These are phyloP conservation scores for Pleurotus tuber-regium DNA, from an alignment of 768 basidiomycete genomes.

Conservation along the genomic window DNA sequence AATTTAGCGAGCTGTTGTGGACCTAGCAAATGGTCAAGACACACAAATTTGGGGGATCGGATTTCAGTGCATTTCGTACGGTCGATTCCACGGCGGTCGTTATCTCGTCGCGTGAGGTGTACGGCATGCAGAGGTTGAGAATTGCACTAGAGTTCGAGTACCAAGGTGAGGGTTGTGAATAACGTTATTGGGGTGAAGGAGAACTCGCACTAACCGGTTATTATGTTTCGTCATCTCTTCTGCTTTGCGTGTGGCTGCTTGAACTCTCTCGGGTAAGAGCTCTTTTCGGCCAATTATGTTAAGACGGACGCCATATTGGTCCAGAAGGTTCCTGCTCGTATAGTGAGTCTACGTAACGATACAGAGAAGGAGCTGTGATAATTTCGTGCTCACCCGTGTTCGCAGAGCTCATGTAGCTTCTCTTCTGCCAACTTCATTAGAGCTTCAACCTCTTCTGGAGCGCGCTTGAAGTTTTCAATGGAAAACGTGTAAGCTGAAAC, in stretches of 20 bases:
- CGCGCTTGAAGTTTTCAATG: conserved; percentile 94
- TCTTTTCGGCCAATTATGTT: conserved; percentile 75
- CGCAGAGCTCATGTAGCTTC: conserved; percentile 73
- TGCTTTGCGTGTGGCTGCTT: conserved; percentile 62
- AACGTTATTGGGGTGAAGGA: background rate
- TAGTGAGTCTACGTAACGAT: conserved; percentile 1
- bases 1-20: no score
- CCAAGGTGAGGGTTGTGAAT: no score
- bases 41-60: background rate
- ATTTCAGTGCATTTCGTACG: conserved; percentile 38
- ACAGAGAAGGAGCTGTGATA: background rate
- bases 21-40: no score
- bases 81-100: conserved; percentile 66
- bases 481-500: conserved; percentile 98
- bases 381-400: conserved; percentile 63
- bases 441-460: conserved; percentile 79
- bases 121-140: conserved; percentile 91
- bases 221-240: conserved; percentile 78
- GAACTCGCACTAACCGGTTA: conserved; percentile 44
- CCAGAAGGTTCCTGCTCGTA: conserved; percentile 73
- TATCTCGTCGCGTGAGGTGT: conserved; percentile 90
- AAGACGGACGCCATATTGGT: conserved; percentile 80
- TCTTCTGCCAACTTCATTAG: conserved; percentile 84
- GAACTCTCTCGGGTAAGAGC: conserved; percentile 79
- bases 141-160: conserved; percentile 57